phyloP scores from a whole-genome alignment of 371 early-diverging fungal species.

The Blakeslea trispora region DNA sequence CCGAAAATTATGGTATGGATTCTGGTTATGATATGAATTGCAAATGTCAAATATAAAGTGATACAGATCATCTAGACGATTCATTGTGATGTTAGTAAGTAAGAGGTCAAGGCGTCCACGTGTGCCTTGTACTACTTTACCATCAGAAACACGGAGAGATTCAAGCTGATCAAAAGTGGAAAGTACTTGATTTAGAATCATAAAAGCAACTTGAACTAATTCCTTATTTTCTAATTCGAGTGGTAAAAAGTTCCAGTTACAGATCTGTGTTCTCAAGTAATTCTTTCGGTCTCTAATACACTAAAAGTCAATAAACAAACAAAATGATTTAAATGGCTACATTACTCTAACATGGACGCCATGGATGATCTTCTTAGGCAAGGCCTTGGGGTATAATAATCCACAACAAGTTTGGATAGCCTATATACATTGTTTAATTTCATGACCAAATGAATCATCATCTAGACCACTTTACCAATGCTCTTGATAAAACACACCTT shows the following conservation, averaged over 20 bases:
- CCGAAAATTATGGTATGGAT: slow-evolving; percentile 87
- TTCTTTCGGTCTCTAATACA: slow-evolving; percentile 47
- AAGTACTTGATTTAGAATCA: slow-evolving; percentile 64
- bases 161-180: slow-evolving; percentile 52
- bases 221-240: slow-evolving; percentile 62
- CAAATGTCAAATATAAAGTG: slow-evolving; percentile 65
- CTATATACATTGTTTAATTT: slow-evolving; percentile 11
- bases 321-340: too few relatives aligned
- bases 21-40: slow-evolving; percentile 72
- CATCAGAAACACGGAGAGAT: slow-evolving; percentile 56
- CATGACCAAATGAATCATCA: too few relatives aligned
- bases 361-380: slow-evolving; percentile 22
- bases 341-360: slow-evolving; percentile 24
- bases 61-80: slow-evolving; percentile 54
- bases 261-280: slow-evolving; percentile 44
- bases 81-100: neutral
- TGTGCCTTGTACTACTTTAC: slow-evolving; percentile 40
- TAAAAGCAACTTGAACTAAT: slow-evolving; percentile 61
- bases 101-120: slow-evolving; percentile 24
- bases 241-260: slow-evolving; percentile 68
- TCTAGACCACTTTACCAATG: slow-evolving; percentile 25
- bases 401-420: slow-evolving; percentile 32
- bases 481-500: slow-evolving; percentile 38
- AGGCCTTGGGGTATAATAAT: slow-evolving; percentile 44
- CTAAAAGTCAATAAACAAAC: too few relatives aligned